phyloP scores from a whole-genome alignment of 139 green algal genomes.

The Picochlorum costavermella region DNA sequence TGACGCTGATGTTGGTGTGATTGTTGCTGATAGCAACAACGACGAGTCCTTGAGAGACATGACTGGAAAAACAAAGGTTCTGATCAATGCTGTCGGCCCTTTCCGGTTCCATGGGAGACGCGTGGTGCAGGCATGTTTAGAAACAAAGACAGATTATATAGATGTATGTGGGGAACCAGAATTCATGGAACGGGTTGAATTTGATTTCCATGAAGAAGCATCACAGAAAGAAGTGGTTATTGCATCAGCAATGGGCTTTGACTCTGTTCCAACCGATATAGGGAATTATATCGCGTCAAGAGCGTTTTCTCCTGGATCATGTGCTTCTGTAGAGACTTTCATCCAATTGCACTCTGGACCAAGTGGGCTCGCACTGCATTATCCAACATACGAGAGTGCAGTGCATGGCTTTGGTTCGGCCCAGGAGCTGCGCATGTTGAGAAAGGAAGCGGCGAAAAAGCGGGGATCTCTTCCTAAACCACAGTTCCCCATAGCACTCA shows the following conservation, averaged over 20 bases:
- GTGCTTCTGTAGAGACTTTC: constrained; percentile 29
- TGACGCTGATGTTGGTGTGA: constrained; percentile 16
- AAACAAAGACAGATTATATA: constrained; percentile 48
- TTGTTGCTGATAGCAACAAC: constrained; percentile 39
- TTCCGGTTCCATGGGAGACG: constrained; percentile 48
- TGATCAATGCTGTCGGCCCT: constrained; percentile 56
- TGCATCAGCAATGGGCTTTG: constrained; percentile 48
- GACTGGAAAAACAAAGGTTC: constrained; percentile 20
- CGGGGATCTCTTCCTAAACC: background rate
- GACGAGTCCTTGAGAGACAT: constrained; percentile 14
- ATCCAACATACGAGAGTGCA: constrained; percentile 41
- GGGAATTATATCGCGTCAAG: constrained; percentile 9
- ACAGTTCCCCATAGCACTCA: background rate
- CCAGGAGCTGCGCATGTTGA: background rate
- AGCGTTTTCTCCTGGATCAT: constrained; percentile 23
- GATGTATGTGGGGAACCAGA: constrained; percentile 68
- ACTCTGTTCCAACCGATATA: constrained; percentile 38
- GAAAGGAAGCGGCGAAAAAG: constrained; percentile 4
- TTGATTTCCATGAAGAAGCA: constrained; percentile 30
- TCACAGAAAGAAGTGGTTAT: constrained; percentile 26
- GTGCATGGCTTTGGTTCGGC: constrained; percentile 42
- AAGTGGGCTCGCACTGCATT: constrained; percentile 16
- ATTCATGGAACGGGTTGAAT: constrained; percentile 62
- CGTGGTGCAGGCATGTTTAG: constrained; percentile 43
- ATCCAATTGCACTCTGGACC: constrained; percentile 18